Percentiles rank a stretch among this genome's conserved stretches.
These are phyloP conservation scores for Pythium insidiosum DNA, from an alignment of 352 stramenopile species.

Conservation along the genomic window DNA sequence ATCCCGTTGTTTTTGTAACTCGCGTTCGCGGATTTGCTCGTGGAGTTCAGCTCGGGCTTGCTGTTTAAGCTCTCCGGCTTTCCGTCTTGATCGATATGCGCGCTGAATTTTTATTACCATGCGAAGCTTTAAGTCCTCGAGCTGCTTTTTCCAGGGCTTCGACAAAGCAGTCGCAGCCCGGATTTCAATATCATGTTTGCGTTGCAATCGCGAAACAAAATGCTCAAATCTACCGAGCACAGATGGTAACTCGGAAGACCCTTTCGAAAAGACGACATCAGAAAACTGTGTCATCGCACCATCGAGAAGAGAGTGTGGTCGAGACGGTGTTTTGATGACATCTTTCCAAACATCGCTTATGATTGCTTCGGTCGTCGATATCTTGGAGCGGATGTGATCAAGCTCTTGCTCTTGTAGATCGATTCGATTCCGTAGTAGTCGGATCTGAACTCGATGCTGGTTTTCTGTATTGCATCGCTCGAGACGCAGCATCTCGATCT, in stretches of 20 bases:
- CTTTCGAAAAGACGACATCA: slow-evolving; percentile 2
- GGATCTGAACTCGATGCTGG: slow-evolving; percentile 42
- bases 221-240: slow-evolving; percentile 57
- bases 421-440: slow-evolving; percentile 52
- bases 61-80: slow-evolving; percentile 28
- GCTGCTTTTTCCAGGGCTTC: slow-evolving; percentile 61
- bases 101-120: slow-evolving; percentile 74
- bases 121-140: slow-evolving; percentile 51
- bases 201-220: slow-evolving; percentile 40
- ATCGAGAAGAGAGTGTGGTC: no score
- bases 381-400: slow-evolving; percentile 42
- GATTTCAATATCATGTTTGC: slow-evolving; percentile 45
- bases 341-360: slow-evolving; percentile 59
- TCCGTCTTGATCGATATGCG: slow-evolving; percentile 39
- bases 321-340: no score
- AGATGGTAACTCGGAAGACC: slow-evolving; percentile 30
- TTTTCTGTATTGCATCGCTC: slow-evolving; percentile 42
- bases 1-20: slow-evolving; percentile 36
- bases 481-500: slow-evolving; percentile 55
- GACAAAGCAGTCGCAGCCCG: slow-evolving; percentile 41
- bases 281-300: neutral
- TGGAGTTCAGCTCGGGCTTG: slow-evolving; percentile 40
- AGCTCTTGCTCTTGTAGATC: slow-evolving; percentile 52
- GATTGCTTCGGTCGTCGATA: slow-evolving; percentile 29
- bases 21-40: slow-evolving; percentile 39